phyloP scores from a whole-genome alignment of 2,329 filamentous ascomycete genomes.

The Lecanosticta acicola region DNA sequence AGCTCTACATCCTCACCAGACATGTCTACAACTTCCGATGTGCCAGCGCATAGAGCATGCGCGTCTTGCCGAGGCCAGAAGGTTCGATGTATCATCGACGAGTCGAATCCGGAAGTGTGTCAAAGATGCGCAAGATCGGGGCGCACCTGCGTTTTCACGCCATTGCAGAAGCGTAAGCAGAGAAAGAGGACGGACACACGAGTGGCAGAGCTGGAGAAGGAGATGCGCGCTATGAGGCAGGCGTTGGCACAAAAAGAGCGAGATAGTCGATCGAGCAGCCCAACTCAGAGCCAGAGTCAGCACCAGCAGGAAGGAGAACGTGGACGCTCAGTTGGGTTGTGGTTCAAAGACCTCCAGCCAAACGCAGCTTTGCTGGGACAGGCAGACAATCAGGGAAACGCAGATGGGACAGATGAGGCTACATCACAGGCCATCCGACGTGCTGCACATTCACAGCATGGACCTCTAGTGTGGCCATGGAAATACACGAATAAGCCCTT shows the following conservation, averaged over 20 bases:
- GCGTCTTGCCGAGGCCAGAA: conserved; percentile 41
- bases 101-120: conserved; percentile 30
- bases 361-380: conserved; percentile 3
- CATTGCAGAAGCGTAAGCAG: conserved; percentile 39
- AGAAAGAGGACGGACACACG: conserved; percentile 43
- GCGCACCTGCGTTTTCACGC: conserved; percentile 37
- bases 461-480: conserved; percentile 9
- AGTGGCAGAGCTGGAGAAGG: conserved; percentile 42
- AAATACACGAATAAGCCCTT: conserved; percentile 7
- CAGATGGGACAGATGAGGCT: neutral
- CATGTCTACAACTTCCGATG: conserved; percentile 10
- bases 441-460: neutral
- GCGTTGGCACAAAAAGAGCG: conserved; percentile 31
- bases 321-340: conserved; percentile 6
- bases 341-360: conserved; percentile 9
- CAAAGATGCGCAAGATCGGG: conserved; percentile 39
- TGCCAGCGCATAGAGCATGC: conserved; percentile 35
- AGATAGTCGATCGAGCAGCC: neutral
- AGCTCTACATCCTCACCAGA: neutral
- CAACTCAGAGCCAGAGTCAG: neutral
- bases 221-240: conserved; percentile 39
- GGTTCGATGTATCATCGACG: conserved; percentile 38
- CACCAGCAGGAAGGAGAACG: conserved; percentile 1
- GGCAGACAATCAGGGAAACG: conserved; percentile 4
- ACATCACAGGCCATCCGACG: no score